Evolutionary conservation across 2,329 filamentous ascomycete genomes (phyloP), one percentile per base, ranked within the genome.

Genomic region (Macroventuria anomochaeta): DNA sequence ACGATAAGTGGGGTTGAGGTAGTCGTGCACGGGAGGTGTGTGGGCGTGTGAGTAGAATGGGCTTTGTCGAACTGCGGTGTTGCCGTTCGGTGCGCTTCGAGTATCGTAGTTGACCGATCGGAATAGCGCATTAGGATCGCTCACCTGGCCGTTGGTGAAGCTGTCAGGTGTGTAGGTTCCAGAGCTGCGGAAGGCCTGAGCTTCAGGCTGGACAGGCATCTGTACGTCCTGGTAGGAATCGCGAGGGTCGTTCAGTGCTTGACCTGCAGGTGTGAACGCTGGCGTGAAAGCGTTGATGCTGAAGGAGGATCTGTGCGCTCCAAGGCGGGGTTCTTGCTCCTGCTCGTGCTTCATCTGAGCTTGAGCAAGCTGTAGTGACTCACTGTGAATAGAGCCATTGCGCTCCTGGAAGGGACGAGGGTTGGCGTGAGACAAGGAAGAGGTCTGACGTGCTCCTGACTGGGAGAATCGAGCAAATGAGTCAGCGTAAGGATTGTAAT

Each of bases 381-480:
- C 75, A 52, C 74, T 75, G 23, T 72, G 67, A 34, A 75, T 69
- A 1, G 71, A 75, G 13, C 70, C 71, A 47, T 72, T 73, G n/a
- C 75, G 74, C 33, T 75, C 73, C 31, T 65, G 71, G 41, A 68
- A 74, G 5, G 61, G 34, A 8, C 75, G 70, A 13, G 72, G 72
- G 55, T 78, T 80, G 37, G 75, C 69, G 55, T 82, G 79, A 5
- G 80, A 78, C 53, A 81, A 79, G 0, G 83, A 82, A 5, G 76
- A 67, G 3, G 79, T 76, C 28, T 79, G 79, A 25, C 32, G 81
- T 75, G 69, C 75, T 77, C 68, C 72, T 75, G 47, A 36, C 41
- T 71, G 69, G 4, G 61, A 46, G 37, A 62, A 65, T 36, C 69
- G 66, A 17, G 69, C 49, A 36, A 66, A 73, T 0, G 59, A 57